phyloP scores from a whole-genome alignment of 495 filamentous ascomycete species.

The Delitschia confertaspora region DNA sequence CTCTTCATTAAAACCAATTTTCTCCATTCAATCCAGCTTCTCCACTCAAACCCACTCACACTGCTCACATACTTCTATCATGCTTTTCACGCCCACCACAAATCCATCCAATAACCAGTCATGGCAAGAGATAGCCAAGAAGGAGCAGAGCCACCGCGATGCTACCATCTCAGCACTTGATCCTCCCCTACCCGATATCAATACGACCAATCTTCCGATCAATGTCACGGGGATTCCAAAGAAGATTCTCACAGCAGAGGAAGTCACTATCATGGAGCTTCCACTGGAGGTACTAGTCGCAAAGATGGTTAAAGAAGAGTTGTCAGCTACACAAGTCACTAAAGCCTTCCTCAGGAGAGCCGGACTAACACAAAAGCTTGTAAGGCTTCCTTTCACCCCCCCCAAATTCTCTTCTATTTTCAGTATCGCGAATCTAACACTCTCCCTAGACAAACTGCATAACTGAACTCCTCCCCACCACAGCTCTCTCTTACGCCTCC shows the following conservation, averaged over 20 bases:
- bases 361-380: constrained; percentile 49
- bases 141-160: constrained; percentile 40
- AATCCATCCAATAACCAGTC: background rate
- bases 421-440: background rate
- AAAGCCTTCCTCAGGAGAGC: constrained; percentile 53
- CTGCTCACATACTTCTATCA: no score
- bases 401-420: background rate
- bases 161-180: constrained; percentile 37
- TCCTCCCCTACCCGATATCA: constrained; percentile 33
- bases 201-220: constrained; percentile 34
- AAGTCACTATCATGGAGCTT: constrained; percentile 46
- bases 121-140: constrained; percentile 42
- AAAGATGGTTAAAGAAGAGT: constrained; percentile 38
- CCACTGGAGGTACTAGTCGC: constrained; percentile 37
- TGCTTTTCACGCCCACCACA: background rate
- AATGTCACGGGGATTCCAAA: constrained; percentile 40
- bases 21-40: no score
- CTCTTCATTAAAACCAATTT: no score
- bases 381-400: constrained; percentile 11
- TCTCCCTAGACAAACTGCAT: constrained; percentile 46
- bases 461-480: constrained; percentile 54
- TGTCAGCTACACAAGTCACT: constrained; percentile 42
- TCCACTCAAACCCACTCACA: no score
- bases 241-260: constrained; percentile 39
- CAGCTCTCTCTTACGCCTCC: constrained; percentile 31